phyloP scores from a whole-genome alignment of 208 protist species.

The Crithidia bombi region DNA sequence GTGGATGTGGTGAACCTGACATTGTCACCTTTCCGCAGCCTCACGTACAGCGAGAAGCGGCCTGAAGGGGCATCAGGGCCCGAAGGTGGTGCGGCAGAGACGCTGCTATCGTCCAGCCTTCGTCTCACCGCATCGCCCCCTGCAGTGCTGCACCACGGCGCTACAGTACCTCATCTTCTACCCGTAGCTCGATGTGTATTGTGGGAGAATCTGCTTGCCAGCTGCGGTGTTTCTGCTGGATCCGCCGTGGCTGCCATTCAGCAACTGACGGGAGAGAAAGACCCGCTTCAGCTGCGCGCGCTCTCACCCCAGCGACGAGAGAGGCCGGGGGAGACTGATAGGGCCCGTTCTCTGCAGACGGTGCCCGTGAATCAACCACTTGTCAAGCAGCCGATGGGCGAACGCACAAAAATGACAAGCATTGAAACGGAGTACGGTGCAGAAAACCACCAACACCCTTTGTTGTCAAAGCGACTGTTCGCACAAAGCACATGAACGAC shows the following conservation, averaged over 20 bases:
- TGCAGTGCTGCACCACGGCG: not conserved
- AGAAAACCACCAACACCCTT: not conserved
- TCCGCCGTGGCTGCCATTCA: conserved; percentile 19
- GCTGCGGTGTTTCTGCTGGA: not conserved
- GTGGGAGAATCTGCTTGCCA: conserved; percentile 27
- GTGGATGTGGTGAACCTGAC: not conserved
- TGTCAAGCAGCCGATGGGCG: not conserved
- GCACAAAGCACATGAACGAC: not conserved
- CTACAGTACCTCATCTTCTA: not conserved
- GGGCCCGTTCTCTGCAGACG: not conserved
- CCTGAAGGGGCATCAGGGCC: not conserved
- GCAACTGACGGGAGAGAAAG: not conserved
- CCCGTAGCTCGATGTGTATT: conserved; percentile 17
- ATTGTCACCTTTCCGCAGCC: conserved; percentile 11
- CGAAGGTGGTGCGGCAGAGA: not conserved
- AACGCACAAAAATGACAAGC: conserved; percentile 1
- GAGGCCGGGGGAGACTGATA: too few species aligned
- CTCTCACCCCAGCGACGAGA: not conserved
- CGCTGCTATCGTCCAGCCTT: conserved; percentile 6
- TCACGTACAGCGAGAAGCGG: conserved; percentile 24
- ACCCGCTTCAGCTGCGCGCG: not conserved
- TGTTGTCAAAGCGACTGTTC: not conserved
- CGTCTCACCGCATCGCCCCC: conserved; percentile 1
- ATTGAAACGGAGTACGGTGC: conserved; percentile 8
- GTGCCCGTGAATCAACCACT: not conserved